These are phyloP conservation scores for Aureobasidium sp. DNA, from an alignment of 2,329 filamentous ascomycete species.

Conservation along the genomic window DNA sequence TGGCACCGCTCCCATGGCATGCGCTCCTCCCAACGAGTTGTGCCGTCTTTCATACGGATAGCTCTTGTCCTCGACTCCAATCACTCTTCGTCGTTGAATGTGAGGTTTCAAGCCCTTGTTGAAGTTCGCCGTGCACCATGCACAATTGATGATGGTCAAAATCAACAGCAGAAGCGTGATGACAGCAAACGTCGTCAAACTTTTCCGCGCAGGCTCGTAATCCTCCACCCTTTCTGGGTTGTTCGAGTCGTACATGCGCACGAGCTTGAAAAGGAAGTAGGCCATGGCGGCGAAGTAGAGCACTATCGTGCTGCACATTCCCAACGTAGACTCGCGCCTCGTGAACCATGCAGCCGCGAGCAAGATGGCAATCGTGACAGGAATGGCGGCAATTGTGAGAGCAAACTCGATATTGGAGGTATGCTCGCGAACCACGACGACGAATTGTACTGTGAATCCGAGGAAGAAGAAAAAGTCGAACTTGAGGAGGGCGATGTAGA, in stretches of 20 bases:
- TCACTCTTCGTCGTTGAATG: constrained; percentile 55
- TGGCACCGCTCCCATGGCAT: constrained; percentile 27
- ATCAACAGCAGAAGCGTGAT: constrained; percentile 86
- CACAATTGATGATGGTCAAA: constrained; percentile 78
- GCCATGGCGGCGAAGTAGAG: constrained; percentile 83
- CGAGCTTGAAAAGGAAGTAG: constrained; percentile 97
- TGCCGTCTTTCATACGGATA: constrained; percentile 22
- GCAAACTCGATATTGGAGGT: constrained; percentile 67
- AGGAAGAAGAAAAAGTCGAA: constrained; percentile 99
- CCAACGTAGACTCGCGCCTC: constrained; percentile 69
- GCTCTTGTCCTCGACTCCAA: constrained; percentile 44
- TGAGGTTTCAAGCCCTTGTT: constrained; percentile 82
- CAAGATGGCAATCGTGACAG: constrained; percentile 83
- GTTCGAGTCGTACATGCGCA: constrained; percentile 76
- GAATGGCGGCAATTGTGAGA: constrained; percentile 82
- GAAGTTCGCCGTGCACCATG: constrained; percentile 87
- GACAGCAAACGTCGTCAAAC: constrained; percentile 86
- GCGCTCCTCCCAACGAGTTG: constrained; percentile 16
- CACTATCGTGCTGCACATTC: constrained; percentile 70
- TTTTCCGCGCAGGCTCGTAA: constrained; percentile 75
- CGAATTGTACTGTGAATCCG: constrained; percentile 95
- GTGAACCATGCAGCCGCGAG: constrained; percentile 79
- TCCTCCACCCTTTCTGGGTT: constrained; percentile 33
- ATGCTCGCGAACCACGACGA: constrained; percentile 79
- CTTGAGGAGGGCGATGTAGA: constrained; percentile 95